phyloP scores from a whole-genome alignment of 2,329 filamentous ascomycete genomes.

The Aureobasidium sp. region DNA sequence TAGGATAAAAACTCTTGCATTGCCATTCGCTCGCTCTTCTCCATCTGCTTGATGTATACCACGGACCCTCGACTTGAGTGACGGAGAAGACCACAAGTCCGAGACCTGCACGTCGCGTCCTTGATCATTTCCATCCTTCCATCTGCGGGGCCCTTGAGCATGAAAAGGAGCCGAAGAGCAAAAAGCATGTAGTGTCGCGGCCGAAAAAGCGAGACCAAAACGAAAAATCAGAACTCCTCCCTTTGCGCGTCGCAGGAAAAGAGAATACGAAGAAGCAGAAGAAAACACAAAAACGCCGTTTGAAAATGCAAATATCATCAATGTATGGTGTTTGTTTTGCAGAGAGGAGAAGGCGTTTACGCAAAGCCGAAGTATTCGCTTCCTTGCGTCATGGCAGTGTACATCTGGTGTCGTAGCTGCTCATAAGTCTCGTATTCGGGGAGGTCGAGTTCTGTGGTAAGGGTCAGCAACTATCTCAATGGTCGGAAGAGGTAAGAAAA shows the following conservation, averaged over 20 bases:
- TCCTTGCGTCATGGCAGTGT: slow-evolving; percentile 95
- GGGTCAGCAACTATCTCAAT: slow-evolving; percentile 30
- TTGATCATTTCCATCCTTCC: not conserved
- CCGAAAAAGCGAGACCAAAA: not conserved
- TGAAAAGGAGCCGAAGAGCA: not conserved
- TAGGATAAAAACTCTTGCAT: not conserved
- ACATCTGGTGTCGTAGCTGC: slow-evolving; percentile 72
- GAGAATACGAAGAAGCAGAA: not conserved
- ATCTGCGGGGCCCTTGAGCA: not conserved
- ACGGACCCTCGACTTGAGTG: not conserved
- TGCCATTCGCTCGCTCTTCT: not conserved
- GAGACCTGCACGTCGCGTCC: not conserved
- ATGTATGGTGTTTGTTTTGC: not conserved
- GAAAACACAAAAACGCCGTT: not conserved
- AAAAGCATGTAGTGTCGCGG: not conserved
- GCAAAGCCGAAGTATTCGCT: slow-evolving; percentile 98
- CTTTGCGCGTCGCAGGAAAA: not conserved
- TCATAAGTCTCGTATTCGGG: slow-evolving; percentile 98
- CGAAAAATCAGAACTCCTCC: not conserved
- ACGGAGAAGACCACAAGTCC: not conserved
- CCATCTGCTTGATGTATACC: not conserved
- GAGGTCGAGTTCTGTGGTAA: slow-evolving; percentile 75
- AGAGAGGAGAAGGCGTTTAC: slow-evolving; percentile 37
- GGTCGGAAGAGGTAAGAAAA: slow-evolving; percentile 26
- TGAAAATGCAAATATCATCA: not conserved